phyloP scores from a whole-genome alignment of 225 moss, liverwort and hornwort species.

The Thuidium tamariscinum region DNA sequence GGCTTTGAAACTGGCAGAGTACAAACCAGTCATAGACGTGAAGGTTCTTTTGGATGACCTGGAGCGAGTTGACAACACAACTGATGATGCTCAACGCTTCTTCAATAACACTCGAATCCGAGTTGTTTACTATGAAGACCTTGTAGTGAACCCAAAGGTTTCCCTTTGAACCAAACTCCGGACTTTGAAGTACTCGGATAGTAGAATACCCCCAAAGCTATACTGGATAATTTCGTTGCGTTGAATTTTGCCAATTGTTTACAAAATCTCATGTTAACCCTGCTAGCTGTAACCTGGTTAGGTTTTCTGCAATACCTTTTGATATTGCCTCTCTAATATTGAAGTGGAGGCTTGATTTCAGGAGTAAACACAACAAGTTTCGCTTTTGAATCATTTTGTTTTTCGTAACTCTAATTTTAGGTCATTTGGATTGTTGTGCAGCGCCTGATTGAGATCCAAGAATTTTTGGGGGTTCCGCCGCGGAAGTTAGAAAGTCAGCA shows the following conservation, averaged over 20 bases:
- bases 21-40: constrained; percentile 41
- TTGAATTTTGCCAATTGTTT: too few species aligned
- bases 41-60: constrained; percentile 23
- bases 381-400: background rate
- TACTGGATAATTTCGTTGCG: background rate
- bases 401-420: background rate
- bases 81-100: constrained; percentile 30
- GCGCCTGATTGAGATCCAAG: constrained; percentile 52
- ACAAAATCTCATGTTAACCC: background rate
- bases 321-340: background rate
- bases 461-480: constrained; percentile 70
- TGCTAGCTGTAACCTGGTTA: background rate
- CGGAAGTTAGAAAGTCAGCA: constrained; percentile 65
- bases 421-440: background rate
- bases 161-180: background rate
- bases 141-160: constrained; percentile 26
- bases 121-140: constrained; percentile 50
- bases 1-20: constrained; percentile 56
- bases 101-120: constrained; percentile 34
- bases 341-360: background rate
- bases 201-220: background rate
- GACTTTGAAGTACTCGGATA: background rate
- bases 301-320: background rate
- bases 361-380: background rate
- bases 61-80: constrained; percentile 38